Conservation (phyloP, 1,284 basidiomycete species). For the Leccinum pallidistipes region DNA sequence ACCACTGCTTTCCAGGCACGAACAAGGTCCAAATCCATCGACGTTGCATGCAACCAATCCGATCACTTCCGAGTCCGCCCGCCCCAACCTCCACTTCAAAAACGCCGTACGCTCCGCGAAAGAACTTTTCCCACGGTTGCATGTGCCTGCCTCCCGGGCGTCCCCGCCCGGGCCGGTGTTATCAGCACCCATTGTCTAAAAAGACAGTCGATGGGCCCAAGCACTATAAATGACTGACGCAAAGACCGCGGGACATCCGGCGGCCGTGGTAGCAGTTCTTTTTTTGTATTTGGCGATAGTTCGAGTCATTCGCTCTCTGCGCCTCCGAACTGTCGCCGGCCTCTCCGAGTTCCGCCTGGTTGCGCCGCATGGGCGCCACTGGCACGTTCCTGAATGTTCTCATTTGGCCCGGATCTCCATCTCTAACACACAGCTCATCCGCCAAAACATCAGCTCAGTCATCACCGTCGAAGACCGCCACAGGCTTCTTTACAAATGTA, state of each 20-base stretch:
- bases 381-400: not conserved
- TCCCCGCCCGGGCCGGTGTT: not conserved
- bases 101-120: no score
- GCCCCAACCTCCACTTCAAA: no score
- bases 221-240: slow-evolving; percentile 70
- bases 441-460: not conserved
- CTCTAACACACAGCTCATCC: not conserved
- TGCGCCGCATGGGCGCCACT: not conserved
- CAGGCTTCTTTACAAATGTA: not conserved
- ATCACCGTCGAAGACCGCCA: not conserved
- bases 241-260: slow-evolving; percentile 68
- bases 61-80: no score
- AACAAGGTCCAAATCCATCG: no score
- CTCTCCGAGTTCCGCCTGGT: not conserved
- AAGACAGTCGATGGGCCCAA: slow-evolving; percentile 52
- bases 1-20: no score
- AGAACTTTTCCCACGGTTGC: no score
- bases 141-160: not conserved
- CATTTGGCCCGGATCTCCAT: not conserved
- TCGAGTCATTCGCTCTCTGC: no score
- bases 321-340: no score
- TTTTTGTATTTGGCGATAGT: slow-evolving; percentile 38
- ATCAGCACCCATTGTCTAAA: not conserved
- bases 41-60: no score
- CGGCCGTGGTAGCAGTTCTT: slow-evolving; percentile 78